These are phyloP conservation scores for Ceratocystis huliohia DNA, from an alignment of 2,329 filamentous ascomycete species.

Conservation along the genomic window DNA sequence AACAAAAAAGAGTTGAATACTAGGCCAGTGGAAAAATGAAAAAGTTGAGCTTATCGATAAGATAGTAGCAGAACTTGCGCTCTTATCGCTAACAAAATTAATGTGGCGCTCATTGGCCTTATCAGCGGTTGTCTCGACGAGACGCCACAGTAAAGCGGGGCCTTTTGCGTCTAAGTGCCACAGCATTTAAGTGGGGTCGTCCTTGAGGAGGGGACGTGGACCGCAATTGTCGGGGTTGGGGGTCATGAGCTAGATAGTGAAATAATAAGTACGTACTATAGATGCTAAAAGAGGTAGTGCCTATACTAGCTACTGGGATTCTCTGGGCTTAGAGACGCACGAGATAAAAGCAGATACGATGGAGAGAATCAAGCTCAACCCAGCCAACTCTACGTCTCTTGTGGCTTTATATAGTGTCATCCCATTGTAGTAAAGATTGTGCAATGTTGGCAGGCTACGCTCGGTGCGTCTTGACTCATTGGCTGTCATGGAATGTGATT, in stretches of 20 bases:
- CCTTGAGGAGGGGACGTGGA: too few species aligned
- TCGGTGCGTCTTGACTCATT: background rate
- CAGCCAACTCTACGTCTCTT: background rate
- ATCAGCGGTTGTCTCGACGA: background rate
- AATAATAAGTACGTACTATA: background rate
- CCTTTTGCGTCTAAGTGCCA: conserved; percentile 3
- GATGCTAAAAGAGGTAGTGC: background rate
- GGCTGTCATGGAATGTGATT: background rate
- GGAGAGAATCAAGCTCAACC: too few species aligned
- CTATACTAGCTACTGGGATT: too few species aligned
- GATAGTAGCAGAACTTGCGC: background rate
- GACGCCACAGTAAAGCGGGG: background rate
- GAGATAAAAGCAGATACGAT: too few species aligned
- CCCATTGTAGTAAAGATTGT: conserved; percentile 8
- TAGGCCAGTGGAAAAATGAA: background rate
- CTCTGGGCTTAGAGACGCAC: too few species aligned
- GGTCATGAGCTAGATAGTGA: background rate
- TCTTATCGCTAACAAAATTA: background rate
- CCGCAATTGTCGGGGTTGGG: too few species aligned
- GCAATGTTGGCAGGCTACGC: background rate
- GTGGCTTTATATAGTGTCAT: conserved; percentile 1
- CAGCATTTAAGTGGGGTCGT: background rate
- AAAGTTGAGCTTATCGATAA: conserved; percentile 14
- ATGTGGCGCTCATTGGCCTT: background rate
- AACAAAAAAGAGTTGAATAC: background rate